Evolutionary conservation across 2,329 filamentous ascomycete species (phyloP).

Genomic region (Penicillium sp.): DNA sequence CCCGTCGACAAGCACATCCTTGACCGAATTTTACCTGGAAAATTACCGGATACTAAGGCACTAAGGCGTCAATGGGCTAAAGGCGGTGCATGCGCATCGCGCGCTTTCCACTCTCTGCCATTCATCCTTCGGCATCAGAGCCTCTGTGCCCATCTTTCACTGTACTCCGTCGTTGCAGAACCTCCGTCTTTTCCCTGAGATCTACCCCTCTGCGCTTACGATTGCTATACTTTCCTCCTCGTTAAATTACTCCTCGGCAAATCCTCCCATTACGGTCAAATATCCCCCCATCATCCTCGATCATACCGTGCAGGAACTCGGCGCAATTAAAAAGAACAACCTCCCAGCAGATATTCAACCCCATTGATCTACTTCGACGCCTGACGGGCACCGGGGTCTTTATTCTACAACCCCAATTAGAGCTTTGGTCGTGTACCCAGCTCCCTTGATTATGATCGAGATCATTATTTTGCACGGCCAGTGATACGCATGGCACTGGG

Average conservation of each 20-base stretch:
- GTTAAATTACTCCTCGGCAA: background rate
- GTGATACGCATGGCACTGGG: slow-evolving; percentile 30
- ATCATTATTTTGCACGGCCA: slow-evolving; percentile 16
- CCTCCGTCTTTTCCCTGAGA: background rate
- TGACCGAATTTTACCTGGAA: background rate
- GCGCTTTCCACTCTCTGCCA: slow-evolving; percentile 8
- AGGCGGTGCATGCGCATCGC: slow-evolving; percentile 8
- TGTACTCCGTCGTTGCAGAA: background rate
- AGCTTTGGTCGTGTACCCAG: slow-evolving; percentile 6
- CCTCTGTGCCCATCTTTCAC: background rate
- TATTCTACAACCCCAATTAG: background rate
- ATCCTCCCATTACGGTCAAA: background rate
- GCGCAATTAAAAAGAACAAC: background rate
- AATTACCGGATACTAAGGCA: background rate
- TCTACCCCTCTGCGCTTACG: background rate
- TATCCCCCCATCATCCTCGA: background rate
- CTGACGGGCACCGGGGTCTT: background rate
- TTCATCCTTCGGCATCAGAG: background rate
- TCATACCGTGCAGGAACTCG: background rate
- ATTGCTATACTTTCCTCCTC: background rate
- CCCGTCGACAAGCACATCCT: background rate
- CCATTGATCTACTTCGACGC: background rate
- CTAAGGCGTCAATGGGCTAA: background rate
- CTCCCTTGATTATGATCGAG: slow-evolving; percentile 25
- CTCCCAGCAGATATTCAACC: background rate